phyloP scores from a whole-genome alignment of 1,139 yeast genomes.

The Citeromyces siamensis region DNA sequence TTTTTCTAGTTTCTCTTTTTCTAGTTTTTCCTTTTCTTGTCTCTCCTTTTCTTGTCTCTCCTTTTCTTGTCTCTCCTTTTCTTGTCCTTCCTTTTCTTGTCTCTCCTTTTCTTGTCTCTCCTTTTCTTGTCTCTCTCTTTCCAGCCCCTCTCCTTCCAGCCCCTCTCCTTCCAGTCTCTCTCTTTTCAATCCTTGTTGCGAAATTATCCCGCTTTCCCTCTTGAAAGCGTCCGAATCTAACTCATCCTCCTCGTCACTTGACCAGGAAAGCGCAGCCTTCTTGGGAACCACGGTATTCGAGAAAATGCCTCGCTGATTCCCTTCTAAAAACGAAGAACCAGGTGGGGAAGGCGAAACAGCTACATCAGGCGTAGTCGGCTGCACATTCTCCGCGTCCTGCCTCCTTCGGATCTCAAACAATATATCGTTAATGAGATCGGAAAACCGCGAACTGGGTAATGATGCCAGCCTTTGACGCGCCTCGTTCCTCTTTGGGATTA shows the following conservation, averaged over 20 bases:
- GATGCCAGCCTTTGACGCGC: slow-evolving; percentile 89
- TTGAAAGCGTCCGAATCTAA: neutral
- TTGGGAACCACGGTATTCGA: slow-evolving; percentile 62
- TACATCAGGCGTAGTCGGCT: slow-evolving; percentile 1
- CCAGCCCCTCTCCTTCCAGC: neutral
- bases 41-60: slow-evolving; percentile 6
- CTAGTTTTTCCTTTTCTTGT: too few species aligned
- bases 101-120: slow-evolving; percentile 8
- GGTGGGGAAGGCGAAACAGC: neutral
- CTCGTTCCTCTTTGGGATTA: slow-evolving; percentile 91
- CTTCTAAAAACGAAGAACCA: neutral
- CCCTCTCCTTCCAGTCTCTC: neutral
- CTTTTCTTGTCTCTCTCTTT: neutral
- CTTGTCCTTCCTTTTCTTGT: slow-evolving; percentile 8
- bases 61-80: slow-evolving; percentile 3
- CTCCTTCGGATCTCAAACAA: slow-evolving; percentile 80
- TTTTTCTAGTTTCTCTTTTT: neutral
- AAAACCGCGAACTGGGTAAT: slow-evolving; percentile 70
- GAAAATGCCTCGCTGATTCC: slow-evolving; percentile 27
- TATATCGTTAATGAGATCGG: slow-evolving; percentile 86
- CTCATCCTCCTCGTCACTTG: slow-evolving; percentile 62
- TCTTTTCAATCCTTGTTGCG: neutral
- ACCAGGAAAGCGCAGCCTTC: slow-evolving; percentile 72
- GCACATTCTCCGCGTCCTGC: slow-evolving; percentile 14
- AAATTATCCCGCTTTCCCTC: neutral